A percentile compares a stretch with the other conserved stretches of the same genome.
phyloP scores from a whole-genome alignment of 768 basidiomycete genomes.

The Lanmaoa pseudosensibilis region DNA sequence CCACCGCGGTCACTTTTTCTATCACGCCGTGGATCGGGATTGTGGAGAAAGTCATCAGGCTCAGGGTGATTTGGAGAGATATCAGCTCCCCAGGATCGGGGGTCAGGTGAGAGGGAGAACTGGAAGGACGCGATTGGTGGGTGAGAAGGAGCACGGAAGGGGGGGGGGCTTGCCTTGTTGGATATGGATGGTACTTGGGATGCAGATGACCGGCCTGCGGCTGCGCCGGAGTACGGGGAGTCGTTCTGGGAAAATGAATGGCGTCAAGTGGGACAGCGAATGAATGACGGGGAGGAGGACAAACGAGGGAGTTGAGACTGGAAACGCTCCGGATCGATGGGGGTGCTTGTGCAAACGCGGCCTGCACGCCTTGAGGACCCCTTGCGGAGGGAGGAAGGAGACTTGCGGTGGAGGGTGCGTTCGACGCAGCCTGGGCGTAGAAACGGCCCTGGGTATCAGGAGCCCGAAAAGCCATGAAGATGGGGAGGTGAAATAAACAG shows the following conservation, averaged over 20 bases:
- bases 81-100: slow-evolving; percentile 69
- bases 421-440: slow-evolving; percentile 40
- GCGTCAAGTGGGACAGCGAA: background rate
- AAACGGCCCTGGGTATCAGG: slow-evolving; percentile 41
- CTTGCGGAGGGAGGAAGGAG: slow-evolving; percentile 44
- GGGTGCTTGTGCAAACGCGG: slow-evolving; percentile 44
- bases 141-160: background rate
- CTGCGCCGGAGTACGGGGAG: slow-evolving; percentile 39
- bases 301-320: slow-evolving; percentile 45
- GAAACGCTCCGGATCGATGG: slow-evolving; percentile 36
- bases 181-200: slow-evolving; percentile 48
- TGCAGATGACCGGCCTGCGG: slow-evolving; percentile 31
- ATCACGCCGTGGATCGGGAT: slow-evolving; percentile 67
- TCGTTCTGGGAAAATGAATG: slow-evolving; percentile 32
- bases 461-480: slow-evolving; percentile 25
- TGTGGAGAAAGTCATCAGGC: slow-evolving; percentile 71
- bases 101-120: slow-evolving; percentile 77
- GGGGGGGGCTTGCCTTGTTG: slow-evolving; percentile 47
- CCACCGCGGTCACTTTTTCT: slow-evolving; percentile 53
- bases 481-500: slow-evolving; percentile 5
- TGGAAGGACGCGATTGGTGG: slow-evolving; percentile 26
- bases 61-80: slow-evolving; percentile 57
- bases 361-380: slow-evolving; percentile 37
- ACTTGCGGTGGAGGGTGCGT: slow-evolving; percentile 52
- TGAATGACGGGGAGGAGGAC: slow-evolving; percentile 5